phyloP scores from a whole-genome alignment of 2,329 filamentous ascomycete genomes.

The Rhynchosporium agropyri region DNA sequence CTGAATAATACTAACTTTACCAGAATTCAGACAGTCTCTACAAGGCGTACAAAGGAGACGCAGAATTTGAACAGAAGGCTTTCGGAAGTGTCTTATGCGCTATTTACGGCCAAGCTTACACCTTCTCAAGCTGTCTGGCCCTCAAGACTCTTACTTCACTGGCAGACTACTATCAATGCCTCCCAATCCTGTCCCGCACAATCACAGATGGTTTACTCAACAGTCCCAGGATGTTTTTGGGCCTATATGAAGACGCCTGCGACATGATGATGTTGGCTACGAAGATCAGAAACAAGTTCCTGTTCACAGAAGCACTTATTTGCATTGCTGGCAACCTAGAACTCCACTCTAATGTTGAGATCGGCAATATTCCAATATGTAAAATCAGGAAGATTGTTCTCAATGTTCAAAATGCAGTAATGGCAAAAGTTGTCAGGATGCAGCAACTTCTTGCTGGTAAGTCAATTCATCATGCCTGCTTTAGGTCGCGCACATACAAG shows the following conservation, averaged over 20 bases:
- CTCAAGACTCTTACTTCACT: not conserved
- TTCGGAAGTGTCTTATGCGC: not conserved
- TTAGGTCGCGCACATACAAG: too few species aligned
- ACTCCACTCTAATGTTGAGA: too few species aligned
- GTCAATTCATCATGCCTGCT: too few species aligned
- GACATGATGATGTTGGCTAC: not conserved
- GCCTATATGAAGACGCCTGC: not conserved
- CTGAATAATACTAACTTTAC: not conserved
- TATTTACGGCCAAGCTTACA: not conserved
- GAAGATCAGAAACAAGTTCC: not conserved
- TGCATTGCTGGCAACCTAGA: not conserved
- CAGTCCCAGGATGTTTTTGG: not conserved
- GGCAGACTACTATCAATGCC: constrained; percentile 6
- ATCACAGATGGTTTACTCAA: not conserved
- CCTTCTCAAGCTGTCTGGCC: not conserved
- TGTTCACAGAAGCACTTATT: not conserved
- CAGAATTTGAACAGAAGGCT: not conserved
- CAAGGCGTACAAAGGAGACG: too few species aligned
- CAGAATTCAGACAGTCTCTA: too few species aligned
- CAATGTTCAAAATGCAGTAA: not conserved
- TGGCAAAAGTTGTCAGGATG: not conserved
- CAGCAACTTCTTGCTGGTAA: too few species aligned
- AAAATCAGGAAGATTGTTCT: not conserved
- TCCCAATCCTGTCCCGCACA: not conserved
- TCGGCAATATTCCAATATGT: not conserved